A percentile compares a stretch with the other conserved stretches of the same genome.
These are phyloP conservation scores for Mortierella sp. DNA, from an alignment of 371 early-diverging fungal species.

Conservation along the genomic window DNA sequence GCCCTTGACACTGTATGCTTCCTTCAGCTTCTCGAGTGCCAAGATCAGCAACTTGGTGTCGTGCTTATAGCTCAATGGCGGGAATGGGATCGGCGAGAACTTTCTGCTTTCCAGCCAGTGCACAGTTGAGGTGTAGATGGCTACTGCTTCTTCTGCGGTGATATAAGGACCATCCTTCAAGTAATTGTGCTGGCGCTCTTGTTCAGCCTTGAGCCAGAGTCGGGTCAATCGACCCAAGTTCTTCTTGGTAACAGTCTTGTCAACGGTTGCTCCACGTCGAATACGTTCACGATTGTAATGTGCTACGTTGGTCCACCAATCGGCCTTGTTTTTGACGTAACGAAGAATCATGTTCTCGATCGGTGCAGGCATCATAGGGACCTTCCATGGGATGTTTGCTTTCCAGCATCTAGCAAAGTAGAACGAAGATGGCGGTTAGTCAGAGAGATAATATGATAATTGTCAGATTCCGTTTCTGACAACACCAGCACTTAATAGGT, in stretches of 20 bases:
- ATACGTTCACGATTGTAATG: conserved; percentile 99
- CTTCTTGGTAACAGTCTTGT: conserved; percentile 98
- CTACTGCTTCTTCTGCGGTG: conserved; percentile 97
- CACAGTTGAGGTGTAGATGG: conserved; percentile 96
- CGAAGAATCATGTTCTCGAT: conserved; percentile 98
- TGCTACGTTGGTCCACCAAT: conserved; percentile 99
- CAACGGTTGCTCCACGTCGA: conserved; percentile 98
- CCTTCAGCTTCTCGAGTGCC: conserved; percentile 95
- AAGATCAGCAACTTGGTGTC: conserved; percentile 96
- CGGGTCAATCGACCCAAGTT: conserved; percentile 98
- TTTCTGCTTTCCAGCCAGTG: conserved; percentile 98
- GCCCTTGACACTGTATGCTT: conserved; percentile 95
- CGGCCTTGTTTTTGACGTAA: conserved; percentile 98
- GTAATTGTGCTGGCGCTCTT: conserved; percentile 98
- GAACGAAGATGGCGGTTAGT: background rate
- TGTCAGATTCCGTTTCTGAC: too few relatives aligned
- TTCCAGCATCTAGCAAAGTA: conserved; percentile 82
- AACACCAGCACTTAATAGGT: background rate
- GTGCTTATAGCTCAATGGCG: conserved; percentile 98
- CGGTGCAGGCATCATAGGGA: conserved; percentile 96
- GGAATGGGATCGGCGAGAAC: conserved; percentile 98
- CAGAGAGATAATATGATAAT: too few relatives aligned
- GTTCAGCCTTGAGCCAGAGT: conserved; percentile 98
- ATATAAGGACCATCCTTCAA: conserved; percentile 98
- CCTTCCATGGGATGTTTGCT: conserved; percentile 99